Base-by-base conservation (phyloP, 2,329 filamentous ascomycete species). In the Penicillium oxalicum region DNA sequence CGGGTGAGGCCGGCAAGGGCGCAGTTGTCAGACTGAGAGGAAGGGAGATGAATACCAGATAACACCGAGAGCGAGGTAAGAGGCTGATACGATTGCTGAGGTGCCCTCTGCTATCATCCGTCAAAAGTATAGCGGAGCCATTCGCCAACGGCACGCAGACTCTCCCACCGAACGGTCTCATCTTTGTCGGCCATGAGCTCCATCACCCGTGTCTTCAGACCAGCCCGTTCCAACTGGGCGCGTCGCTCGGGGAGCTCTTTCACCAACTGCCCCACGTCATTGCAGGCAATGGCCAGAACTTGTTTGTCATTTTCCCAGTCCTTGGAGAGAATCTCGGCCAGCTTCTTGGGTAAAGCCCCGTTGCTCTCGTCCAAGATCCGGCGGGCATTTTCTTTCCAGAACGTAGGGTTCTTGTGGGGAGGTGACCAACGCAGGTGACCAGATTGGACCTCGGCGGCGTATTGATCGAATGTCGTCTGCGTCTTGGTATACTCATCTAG, bases 391-490 rank as follows among this genome's bases (percentile, higher is more conserved):
- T 95, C 91, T 38, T 84, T 82, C 91, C 91, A 96, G 74, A 96
- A 96, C 5, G 84, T 81, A 40, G 84, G 78, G 73, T 86, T 91
- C 60, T 87, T 84, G 71, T 96, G 91, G 35, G 91, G 90, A 28
- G 91, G 91, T 4, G 88, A 93, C 91, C 91, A 96, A 63, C 89
- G 85, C 47, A 96, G 78, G 65, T 95, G 90, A 33, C 91, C 91
- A 2, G 87, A 84, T 61, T 87, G 80, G 44, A 96, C 79, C 71
- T 96, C 91, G 48, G 87, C 87, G 5, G 89, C 83, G 67, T 87
- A 85, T 59, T 83, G 75, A 59, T 83, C 80, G 54, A 84, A 83
- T 0, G 82, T 84, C 1, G 81, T 85, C 57, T 84, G 81, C 26
- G 79, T 82, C 61, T 80, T 82, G 44, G 81, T 83, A 67, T 95